These are phyloP conservation scores for Populus hybrid DNA, from an alignment of 441 rosid species.

Conservation along the genomic window DNA sequence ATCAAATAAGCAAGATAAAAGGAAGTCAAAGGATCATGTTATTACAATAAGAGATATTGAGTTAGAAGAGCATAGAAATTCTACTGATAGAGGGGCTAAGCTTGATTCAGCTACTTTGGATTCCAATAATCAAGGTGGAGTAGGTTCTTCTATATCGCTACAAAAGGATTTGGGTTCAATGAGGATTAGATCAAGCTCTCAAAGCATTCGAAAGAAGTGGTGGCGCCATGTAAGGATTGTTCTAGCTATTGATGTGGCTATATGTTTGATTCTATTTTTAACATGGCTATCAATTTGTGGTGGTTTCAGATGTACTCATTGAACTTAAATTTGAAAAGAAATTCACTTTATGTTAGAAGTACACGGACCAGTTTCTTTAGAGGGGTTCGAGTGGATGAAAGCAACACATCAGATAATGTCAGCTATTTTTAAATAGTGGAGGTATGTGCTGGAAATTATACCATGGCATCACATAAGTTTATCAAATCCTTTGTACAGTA, in stretches of 20 bases:
- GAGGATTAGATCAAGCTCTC: too few relatives aligned
- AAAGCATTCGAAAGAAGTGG: too few relatives aligned
- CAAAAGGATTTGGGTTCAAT: too few relatives aligned
- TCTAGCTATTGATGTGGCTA: slow-evolving; percentile 71
- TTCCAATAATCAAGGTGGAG: too few relatives aligned
- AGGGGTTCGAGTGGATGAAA: neutral
- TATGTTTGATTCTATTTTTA: slow-evolving; percentile 54
- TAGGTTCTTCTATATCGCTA: too few relatives aligned
- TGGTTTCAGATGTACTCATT: slow-evolving; percentile 56
- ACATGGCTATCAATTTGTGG: slow-evolving; percentile 69
- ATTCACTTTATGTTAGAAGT: too few relatives aligned
- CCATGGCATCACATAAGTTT: neutral
- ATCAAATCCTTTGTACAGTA: slow-evolving; percentile 1
- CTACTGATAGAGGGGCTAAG: too few relatives aligned
- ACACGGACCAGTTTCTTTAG: neutral
- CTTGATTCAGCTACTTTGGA: too few relatives aligned
- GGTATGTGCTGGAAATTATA: slow-evolving; percentile 4
- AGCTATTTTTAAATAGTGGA: neutral
- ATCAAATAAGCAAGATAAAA: too few relatives aligned
- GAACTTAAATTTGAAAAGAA: slow-evolving; percentile 5
- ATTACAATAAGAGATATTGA: too few relatives aligned
- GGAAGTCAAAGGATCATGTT: too few relatives aligned
- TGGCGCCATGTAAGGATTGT: slow-evolving; percentile 64
- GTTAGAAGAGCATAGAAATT: too few relatives aligned
- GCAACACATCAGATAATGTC: neutral